Percentiles rank a stretch among this genome's conserved stretches.
Evolutionary conservation across 139 green algal genomes (phyloP).

Genomic region (Chlamydomonas asymmetrica): DNA sequence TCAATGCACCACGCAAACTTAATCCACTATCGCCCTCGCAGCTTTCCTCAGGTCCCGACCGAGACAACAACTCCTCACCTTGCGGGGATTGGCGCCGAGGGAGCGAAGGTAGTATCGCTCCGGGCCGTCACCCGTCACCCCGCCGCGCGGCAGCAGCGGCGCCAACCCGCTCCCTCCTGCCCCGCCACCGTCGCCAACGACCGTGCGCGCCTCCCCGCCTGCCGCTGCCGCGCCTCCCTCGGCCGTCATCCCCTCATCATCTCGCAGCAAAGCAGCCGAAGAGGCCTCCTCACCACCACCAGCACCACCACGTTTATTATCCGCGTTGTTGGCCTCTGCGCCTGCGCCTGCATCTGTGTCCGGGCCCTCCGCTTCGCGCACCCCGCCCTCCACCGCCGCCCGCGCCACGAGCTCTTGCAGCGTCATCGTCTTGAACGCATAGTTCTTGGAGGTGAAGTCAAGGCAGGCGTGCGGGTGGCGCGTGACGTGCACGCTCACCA

Average conservation of each 20-base stretch:
- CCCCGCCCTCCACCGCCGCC: not conserved
- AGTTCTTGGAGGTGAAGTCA: conserved; percentile 68
- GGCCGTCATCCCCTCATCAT: too few relatives aligned
- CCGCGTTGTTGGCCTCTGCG: not conserved
- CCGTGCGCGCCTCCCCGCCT: not conserved
- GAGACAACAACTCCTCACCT: conserved; percentile 28
- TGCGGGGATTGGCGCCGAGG: conserved; percentile 58
- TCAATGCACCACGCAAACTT: too few relatives aligned
- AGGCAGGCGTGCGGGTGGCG: conserved; percentile 28
- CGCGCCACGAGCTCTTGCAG: conserved; percentile 43
- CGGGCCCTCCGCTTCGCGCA: not conserved
- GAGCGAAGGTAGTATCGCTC: conserved; percentile 59
- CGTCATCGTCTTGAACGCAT: conserved; percentile 49
- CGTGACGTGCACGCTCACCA: conserved; percentile 52
- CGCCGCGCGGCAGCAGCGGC: not conserved
- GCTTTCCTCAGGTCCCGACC: not conserved
- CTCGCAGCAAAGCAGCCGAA: too few relatives aligned
- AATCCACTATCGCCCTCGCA: too few relatives aligned
- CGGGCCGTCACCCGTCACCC: not conserved
- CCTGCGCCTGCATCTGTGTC: not conserved
- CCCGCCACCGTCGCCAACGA: not conserved
- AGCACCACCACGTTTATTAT: not conserved
- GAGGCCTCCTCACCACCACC: too few relatives aligned
- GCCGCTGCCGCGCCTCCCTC: not conserved
- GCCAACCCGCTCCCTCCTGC: not conserved